Percentiles rank a stretch among this genome's conserved stretches.
Evolutionary conservation across 768 basidiomycete species (phyloP).

Genomic region (Leccinum rimulosum): DNA sequence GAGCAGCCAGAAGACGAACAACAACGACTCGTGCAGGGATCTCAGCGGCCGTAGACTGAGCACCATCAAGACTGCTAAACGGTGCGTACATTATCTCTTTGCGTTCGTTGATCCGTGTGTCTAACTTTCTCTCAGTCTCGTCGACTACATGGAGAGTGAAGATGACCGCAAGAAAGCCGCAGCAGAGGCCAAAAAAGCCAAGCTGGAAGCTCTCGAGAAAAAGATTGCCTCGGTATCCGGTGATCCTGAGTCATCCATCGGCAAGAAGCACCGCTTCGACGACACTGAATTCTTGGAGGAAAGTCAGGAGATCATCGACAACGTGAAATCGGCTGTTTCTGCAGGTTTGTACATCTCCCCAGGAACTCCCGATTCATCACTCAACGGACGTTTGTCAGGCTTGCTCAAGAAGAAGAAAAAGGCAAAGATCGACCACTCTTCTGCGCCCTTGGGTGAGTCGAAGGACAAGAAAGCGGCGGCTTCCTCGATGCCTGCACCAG

Average conservation of each 20-base stretch:
- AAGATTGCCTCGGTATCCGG: slow-evolving; percentile 50
- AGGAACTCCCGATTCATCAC: neutral
- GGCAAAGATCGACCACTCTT: slow-evolving; percentile 43
- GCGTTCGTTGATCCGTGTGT: neutral
- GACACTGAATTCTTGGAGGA: slow-evolving; percentile 92
- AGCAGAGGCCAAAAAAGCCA: slow-evolving; percentile 73
- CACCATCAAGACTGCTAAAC: slow-evolving; percentile 95
- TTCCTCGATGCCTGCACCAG: neutral
- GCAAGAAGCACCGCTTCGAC: slow-evolving; percentile 87
- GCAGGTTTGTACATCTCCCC: slow-evolving; percentile 50
- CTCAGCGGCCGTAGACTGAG: slow-evolving; percentile 85
- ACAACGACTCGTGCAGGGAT: slow-evolving; percentile 93
- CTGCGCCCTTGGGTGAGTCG: slow-evolving; percentile 11
- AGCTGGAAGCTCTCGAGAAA: slow-evolving; percentile 81
- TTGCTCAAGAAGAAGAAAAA: slow-evolving; percentile 78
- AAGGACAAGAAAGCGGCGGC: slow-evolving; percentile 1
- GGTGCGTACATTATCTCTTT: slow-evolving; percentile 45
- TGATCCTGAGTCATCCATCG: slow-evolving; percentile 49
- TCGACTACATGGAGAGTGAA: slow-evolving; percentile 82
- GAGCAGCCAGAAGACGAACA: slow-evolving; percentile 93
- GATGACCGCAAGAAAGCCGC: slow-evolving; percentile 77
- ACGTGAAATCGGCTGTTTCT: slow-evolving; percentile 86
- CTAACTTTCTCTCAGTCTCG: slow-evolving; percentile 49
- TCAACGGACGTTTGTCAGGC: slow-evolving; percentile 41
- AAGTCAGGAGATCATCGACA: slow-evolving; percentile 86